These are phyloP conservation scores for Zymoseptoria tritici DNA, from an alignment of 2,329 filamentous ascomycete species.

Conservation along the genomic window DNA sequence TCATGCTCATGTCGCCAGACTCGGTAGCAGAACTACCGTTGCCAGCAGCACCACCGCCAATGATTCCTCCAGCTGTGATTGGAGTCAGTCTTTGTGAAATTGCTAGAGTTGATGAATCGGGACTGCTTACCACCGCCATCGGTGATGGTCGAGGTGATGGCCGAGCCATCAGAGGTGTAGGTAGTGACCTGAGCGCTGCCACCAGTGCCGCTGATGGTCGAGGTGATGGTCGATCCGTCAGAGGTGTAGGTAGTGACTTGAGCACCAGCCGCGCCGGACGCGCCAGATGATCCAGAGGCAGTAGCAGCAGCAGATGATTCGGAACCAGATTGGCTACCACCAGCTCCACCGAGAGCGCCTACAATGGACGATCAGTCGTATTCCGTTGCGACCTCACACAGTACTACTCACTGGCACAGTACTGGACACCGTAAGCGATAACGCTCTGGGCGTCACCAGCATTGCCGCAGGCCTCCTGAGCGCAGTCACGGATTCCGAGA, in stretches of 20 bases:
- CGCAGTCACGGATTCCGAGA: constrained; percentile 34
- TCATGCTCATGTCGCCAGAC: constrained; percentile 11
- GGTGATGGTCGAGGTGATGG: constrained; percentile 25
- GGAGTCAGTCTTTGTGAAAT: background rate
- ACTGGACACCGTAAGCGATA: constrained; percentile 29
- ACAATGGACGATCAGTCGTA: background rate
- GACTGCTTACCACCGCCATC: constrained; percentile 9
- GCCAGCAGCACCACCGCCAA: constrained; percentile 11
- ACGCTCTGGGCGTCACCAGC: constrained; percentile 25
- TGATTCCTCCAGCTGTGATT: constrained; percentile 4
- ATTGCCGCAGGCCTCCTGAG: constrained; percentile 28
- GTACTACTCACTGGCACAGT: constrained; percentile 25
- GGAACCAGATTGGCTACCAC: constrained; percentile 4
- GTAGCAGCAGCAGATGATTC: constrained; percentile 3
- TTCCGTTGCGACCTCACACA: background rate
- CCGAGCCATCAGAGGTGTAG: constrained; percentile 28
- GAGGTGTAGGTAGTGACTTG: constrained; percentile 28
- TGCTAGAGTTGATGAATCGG: background rate
- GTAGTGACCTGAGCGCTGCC: constrained; percentile 21
- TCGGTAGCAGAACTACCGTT: constrained; percentile 6
- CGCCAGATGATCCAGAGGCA: constrained; percentile 2
- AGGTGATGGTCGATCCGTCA: constrained; percentile 31
- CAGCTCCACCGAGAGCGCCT: constrained; percentile 5
- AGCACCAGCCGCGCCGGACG: background rate
- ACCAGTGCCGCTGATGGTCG: constrained; percentile 8